Evolutionary conservation across 306 rosid species (phyloP), one percentile per base, ranked within the genome.

Genomic region (Adenanthera pavonina): DNA sequence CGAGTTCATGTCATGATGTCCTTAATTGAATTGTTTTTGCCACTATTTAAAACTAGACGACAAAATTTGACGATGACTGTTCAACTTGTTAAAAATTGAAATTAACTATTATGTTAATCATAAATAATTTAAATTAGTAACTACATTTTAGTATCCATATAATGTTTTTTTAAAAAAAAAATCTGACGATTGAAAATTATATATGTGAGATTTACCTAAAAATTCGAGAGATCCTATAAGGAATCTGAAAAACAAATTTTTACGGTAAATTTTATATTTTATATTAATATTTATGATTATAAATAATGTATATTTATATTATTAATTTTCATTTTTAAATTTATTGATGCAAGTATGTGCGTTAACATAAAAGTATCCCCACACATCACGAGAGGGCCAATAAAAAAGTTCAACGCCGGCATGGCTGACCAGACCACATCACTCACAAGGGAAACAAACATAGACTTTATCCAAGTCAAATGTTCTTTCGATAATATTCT

Each of bases 351-450:
- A 57, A 19, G 34, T 6, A 2, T 17, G 13, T 57, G 8, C 33
- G 11, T 6, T 35, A 54, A 38, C 56, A 54, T 52, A 72, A 69
- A 74, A 73, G 80, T 52, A 71, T 38, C 25, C 64, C 30, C 30
- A 3, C 49, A 54, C 51, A 40, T 68, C 16, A 73, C 38, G 48
- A 38, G 67, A 48, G 2, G 60, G 17, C 70, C 6, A 11, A 25
- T 25, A 53, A 6, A 59, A 66, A 67, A 6, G 35, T 83, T 91
- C 94, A 89, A 86, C 71, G 97, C 97, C 97, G 94, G 76, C 97
- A 85, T 82, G 80, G 76, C 62, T 89, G 97, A 92, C 95, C 89
- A 81, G 90, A 84, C 92, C 85, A 74, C 90, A 86, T 89, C 92
- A 7, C 36, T 68, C 56, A 46, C 36, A 30, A 34, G 57, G 40